These are phyloP conservation scores for Rhodotorula kratochvilovae DNA, from an alignment of 768 basidiomycete species.

Conservation along the genomic window DNA sequence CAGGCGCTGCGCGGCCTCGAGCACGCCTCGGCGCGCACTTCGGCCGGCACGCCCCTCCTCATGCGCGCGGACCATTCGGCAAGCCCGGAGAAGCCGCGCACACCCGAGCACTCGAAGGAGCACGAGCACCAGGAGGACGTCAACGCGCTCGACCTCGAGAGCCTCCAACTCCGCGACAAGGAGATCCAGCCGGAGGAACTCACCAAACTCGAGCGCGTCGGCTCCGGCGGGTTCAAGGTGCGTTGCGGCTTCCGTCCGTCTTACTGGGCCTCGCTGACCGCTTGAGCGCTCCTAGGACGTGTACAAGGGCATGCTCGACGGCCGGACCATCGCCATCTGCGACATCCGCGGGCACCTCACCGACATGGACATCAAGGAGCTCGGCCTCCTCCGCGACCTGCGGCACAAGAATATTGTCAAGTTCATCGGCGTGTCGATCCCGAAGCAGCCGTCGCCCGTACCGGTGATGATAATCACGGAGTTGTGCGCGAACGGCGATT, in stretches of 20 bases:
- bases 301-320: constrained; percentile 41
- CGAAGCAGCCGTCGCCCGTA: constrained; percentile 83
- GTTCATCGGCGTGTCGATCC: constrained; percentile 97
- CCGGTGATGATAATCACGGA: constrained; percentile 99
- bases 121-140: constrained; percentile 47
- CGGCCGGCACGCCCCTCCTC: constrained; percentile 60
- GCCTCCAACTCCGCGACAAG: constrained; percentile 84
- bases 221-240: constrained; percentile 98
- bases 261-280: not conserved
- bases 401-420: constrained; percentile 74
- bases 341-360: constrained; percentile 93
- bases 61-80: constrained; percentile 51
- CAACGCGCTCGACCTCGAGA: constrained; percentile 87
- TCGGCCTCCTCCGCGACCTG: constrained; percentile 43
- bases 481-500: constrained; percentile 92
- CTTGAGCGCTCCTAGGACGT: constrained; percentile 30
- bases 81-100: constrained; percentile 47
- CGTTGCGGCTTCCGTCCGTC: constrained; percentile 9
- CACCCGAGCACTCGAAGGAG: constrained; percentile 49
- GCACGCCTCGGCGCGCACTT: constrained; percentile 54
- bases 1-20: constrained; percentile 52
- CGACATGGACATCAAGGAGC: constrained; percentile 88
- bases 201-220: constrained; percentile 90
- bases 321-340: constrained; percentile 76
- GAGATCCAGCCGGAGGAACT: constrained; percentile 90